Conservation (phyloP, 306 rosid species). For the Quercus aquifolioides region DNA sequence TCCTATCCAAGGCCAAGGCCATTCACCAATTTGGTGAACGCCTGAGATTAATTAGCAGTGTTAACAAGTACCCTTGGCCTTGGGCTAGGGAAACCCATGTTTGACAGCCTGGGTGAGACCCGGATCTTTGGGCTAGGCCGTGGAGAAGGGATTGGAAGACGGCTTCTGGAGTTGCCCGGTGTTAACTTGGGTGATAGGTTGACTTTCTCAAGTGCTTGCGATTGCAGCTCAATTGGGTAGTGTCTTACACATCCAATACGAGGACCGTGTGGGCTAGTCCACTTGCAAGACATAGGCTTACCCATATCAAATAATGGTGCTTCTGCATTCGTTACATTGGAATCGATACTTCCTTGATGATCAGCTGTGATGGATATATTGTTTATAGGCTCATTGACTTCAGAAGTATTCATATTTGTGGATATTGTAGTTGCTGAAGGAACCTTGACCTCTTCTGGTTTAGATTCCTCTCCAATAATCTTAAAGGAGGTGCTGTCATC, state of each 20-base stretch:
- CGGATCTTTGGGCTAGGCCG: conserved; percentile 44
- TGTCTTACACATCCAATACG: conserved; percentile 53
- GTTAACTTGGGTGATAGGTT: conserved; percentile 38
- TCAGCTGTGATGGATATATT: not conserved
- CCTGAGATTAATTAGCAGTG: not conserved
- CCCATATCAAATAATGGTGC: conserved; percentile 20
- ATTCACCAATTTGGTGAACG: no score
- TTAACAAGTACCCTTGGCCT: conserved; percentile 9
- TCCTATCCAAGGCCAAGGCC: no score
- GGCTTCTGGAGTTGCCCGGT: not conserved
- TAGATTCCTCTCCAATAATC: not conserved
- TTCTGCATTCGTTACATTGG: not conserved
- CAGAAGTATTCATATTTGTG: not conserved
- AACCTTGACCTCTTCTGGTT: not conserved
- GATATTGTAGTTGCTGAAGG: not conserved
- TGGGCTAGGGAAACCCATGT: conserved; percentile 48
- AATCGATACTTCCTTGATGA: not conserved
- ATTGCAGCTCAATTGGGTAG: conserved; percentile 39
- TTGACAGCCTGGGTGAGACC: conserved; percentile 50
- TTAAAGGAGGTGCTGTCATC: conserved; percentile 24
- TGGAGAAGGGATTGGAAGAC: conserved; percentile 42
- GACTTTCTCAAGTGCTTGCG: conserved; percentile 41
- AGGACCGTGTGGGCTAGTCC: conserved; percentile 44
- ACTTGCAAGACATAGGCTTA: conserved; percentile 43
- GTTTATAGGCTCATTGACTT: not conserved